phyloP scores from a whole-genome alignment of 768 basidiomycete genomes.

The Boletus barrowsii region DNA sequence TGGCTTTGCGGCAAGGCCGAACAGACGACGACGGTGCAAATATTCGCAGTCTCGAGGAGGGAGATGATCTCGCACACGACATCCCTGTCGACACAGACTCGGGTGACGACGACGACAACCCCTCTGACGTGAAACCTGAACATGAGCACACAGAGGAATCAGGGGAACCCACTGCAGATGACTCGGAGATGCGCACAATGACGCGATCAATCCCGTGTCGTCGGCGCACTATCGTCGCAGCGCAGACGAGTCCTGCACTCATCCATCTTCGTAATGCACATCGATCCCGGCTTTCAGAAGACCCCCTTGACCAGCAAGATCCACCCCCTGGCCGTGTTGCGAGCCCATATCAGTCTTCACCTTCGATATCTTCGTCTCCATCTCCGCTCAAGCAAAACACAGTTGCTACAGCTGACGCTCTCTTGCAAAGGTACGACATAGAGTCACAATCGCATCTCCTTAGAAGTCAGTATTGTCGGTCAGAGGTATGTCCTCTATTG shows the following conservation, averaged over 20 bases:
- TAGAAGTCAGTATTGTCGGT: conserved; percentile 83
- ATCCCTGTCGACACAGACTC: conserved; percentile 19
- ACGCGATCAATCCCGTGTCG: conserved; percentile 23
- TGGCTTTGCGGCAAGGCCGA: conserved; percentile 88
- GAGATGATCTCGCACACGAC: conserved; percentile 38
- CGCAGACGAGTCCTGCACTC: conserved; percentile 73
- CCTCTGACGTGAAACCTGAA: conserved; percentile 40
- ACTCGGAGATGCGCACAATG: conserved; percentile 14
- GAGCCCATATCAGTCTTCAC: conserved; percentile 68
- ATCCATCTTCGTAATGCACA: conserved; percentile 53
- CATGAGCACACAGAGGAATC: conserved; percentile 22
- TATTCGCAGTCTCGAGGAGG: conserved; percentile 47
- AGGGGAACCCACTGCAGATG: conserved; percentile 1
- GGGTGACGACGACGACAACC: conserved; percentile 42
- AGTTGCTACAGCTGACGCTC: conserved; percentile 45
- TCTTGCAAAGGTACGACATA: conserved; percentile 67
- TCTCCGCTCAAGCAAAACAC: conserved; percentile 45
- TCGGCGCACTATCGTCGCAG: conserved; percentile 55
- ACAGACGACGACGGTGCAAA: conserved; percentile 57
- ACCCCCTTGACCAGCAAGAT: conserved; percentile 72
- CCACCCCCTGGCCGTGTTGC: conserved; percentile 32
- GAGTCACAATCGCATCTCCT: conserved; percentile 70
- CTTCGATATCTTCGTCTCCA: conserved; percentile 53
- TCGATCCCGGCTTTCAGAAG: conserved; percentile 60
- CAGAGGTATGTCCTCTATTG: conserved; percentile 56